A percentile compares a stretch with the other conserved stretches of the same genome.
phyloP scores from a whole-genome alignment of 306 rosid species.

The Vigna radiata region DNA sequence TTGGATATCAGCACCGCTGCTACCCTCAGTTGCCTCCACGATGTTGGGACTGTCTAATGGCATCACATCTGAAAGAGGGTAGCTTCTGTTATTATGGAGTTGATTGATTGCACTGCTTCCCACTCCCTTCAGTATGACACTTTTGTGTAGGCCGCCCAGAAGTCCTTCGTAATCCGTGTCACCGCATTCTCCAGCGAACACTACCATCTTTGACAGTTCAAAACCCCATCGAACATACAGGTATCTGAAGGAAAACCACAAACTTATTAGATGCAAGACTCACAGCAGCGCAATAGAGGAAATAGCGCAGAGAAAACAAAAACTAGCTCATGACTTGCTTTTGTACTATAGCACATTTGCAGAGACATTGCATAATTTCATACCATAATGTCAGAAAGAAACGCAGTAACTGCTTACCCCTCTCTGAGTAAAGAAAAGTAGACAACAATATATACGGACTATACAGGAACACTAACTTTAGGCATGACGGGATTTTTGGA shows the following conservation, averaged over 20 bases:
- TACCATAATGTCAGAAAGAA: constrained; percentile 30
- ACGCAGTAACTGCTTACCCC: constrained; percentile 2
- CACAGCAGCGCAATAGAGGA: constrained; percentile 29
- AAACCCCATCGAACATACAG: constrained; percentile 95
- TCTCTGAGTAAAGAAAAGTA: constrained; percentile 12
- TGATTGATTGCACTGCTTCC: constrained; percentile 70
- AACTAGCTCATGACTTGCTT: constrained; percentile 24
- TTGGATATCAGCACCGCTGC: constrained; percentile 66
- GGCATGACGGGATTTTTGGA: background rate
- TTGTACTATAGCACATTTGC: constrained; percentile 22
- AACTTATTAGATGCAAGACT: constrained; percentile 28
- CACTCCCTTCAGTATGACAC: constrained; percentile 81
- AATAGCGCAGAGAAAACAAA: constrained; percentile 24
- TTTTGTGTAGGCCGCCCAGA: constrained; percentile 84
- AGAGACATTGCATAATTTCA: constrained; percentile 16
- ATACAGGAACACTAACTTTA: constrained; percentile 21
- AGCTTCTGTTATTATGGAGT: constrained; percentile 80
- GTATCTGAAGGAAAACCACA: constrained; percentile 66
- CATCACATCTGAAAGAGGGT: constrained; percentile 90
- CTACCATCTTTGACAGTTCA: constrained; percentile 92
- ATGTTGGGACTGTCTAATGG: constrained; percentile 77
- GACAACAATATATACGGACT: background rate
- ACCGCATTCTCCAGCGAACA: constrained; percentile 90
- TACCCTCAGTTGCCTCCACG: constrained; percentile 65
- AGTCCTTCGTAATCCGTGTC: constrained; percentile 98